Conservation (phyloP, 2,329 filamentous ascomycete species). For the Xylariales sp. region DNA sequence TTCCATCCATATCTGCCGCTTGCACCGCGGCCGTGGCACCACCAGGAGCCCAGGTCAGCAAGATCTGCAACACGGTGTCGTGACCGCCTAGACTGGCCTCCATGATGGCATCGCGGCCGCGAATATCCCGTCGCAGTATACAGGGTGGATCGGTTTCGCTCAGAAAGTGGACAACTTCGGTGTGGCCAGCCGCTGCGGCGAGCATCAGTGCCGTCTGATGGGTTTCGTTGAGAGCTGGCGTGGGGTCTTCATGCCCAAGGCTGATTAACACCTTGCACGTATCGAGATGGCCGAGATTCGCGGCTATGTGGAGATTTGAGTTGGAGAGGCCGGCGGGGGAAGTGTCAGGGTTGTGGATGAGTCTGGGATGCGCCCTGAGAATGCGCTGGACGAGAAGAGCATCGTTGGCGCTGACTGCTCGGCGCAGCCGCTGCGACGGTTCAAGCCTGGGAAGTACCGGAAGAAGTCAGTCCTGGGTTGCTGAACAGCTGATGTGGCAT, state of each 20-base stretch:
- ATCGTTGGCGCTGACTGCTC: conserved; percentile 76
- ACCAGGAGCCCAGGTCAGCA: conserved; percentile 57
- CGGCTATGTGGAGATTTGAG: conserved; percentile 78
- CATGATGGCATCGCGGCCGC: conserved; percentile 70
- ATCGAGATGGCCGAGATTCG: conserved; percentile 63
- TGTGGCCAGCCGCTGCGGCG: conserved; percentile 64
- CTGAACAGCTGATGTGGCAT: no score
- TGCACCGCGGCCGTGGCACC: conserved; percentile 50
- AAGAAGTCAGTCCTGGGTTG: no score
- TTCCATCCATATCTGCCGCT: conserved; percentile 66
- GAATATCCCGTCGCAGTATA: conserved; percentile 61
- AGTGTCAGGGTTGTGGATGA: conserved; percentile 76
- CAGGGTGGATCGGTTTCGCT: conserved; percentile 58
- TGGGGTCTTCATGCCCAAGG: conserved; percentile 70
- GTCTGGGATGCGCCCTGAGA: conserved; percentile 63
- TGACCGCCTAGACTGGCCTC: conserved; percentile 56
- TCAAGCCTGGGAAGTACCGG: conserved; percentile 80
- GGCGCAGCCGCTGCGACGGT: conserved; percentile 69
- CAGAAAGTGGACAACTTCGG: conserved; percentile 69
- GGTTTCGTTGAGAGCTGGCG: conserved; percentile 72
- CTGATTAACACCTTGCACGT: conserved; percentile 68
- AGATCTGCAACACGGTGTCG: conserved; percentile 60
- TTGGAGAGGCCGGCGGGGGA: conserved; percentile 66
- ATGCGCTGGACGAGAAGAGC: conserved; percentile 70
- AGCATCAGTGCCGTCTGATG: conserved; percentile 81